Conservation (phyloP, 2,329 filamentous ascomycete species). For the Akanthomyces lecanii region DNA sequence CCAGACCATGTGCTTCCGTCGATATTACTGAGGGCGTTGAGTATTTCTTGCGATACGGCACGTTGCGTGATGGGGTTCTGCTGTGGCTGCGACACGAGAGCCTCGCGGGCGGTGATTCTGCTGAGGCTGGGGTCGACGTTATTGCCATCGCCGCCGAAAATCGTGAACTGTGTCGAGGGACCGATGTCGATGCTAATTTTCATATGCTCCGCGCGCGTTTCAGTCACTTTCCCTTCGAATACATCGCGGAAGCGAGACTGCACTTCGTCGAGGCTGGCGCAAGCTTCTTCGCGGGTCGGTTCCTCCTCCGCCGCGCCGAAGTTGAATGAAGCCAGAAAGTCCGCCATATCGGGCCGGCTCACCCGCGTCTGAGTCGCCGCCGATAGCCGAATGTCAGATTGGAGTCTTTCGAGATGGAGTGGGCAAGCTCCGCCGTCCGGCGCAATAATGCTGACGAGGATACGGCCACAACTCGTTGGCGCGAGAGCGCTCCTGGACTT, state of each 20-base stretch:
- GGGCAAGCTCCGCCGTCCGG: background rate
- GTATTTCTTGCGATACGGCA: constrained; percentile 46
- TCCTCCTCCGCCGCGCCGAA: constrained; percentile 25
- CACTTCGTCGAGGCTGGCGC: constrained; percentile 41
- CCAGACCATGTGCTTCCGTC: constrained; percentile 49
- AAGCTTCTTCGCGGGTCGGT: constrained; percentile 24
- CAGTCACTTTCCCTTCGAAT: constrained; percentile 40
- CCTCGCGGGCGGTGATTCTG: constrained; percentile 42
- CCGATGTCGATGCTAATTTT: constrained; percentile 44
- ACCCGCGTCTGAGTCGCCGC: background rate
- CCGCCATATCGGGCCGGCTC: constrained; percentile 28
- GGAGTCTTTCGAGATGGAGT: background rate
- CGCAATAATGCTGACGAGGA: constrained; percentile 4
- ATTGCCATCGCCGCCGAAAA: constrained; percentile 16
- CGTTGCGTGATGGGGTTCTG: constrained; percentile 47
- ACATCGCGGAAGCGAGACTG: constrained; percentile 39
- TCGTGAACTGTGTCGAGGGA: constrained; percentile 39
- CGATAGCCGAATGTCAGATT: background rate
- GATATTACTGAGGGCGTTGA: constrained; percentile 37
- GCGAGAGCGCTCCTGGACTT: background rate
- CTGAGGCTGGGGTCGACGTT: constrained; percentile 27
- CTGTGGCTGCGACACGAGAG: constrained; percentile 44
- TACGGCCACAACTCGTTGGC: background rate
- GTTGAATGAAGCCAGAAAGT: constrained; percentile 37
- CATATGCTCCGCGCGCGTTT: constrained; percentile 48